phyloP scores from a whole-genome alignment of 148 eudicot genomes.

The Oxyria digyna region DNA sequence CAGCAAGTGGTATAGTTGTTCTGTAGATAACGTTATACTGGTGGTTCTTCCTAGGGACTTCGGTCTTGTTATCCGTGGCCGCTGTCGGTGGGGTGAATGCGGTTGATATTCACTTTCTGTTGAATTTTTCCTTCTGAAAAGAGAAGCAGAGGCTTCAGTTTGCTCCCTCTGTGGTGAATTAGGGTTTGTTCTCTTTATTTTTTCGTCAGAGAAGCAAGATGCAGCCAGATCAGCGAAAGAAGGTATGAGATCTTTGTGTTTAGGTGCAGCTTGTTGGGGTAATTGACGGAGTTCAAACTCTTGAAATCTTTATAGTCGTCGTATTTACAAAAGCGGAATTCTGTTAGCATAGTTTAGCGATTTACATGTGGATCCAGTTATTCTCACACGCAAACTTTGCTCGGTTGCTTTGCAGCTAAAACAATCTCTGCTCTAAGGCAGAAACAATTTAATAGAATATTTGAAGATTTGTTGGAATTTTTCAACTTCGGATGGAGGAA shows the following conservation, averaged over 20 bases:
- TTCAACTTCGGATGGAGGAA: neutral
- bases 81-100: slow-evolving; percentile 42
- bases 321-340: neutral
- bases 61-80: slow-evolving; percentile 18
- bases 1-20: slow-evolving; percentile 11
- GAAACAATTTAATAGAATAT: neutral
- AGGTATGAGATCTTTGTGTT: slow-evolving; percentile 29
- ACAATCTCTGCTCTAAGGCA: neutral
- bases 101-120: slow-evolving; percentile 20
- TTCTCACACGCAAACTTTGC: neutral
- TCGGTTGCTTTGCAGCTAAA: neutral
- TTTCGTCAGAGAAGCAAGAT: slow-evolving; percentile 11
- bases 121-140: neutral
- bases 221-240: slow-evolving; percentile 65
- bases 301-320: neutral
- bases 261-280: neutral
- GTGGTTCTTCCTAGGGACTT: slow-evolving; percentile 13
- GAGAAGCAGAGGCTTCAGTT: neutral
- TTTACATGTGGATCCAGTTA: neutral
- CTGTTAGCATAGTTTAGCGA: neutral
- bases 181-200: neutral
- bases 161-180: neutral
- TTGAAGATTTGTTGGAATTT: neutral
- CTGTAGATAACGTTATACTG: slow-evolving; percentile 8
- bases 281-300: neutral